Evolutionary conservation across 306 rosid species (phyloP).

Genomic region (Calophaca sinica): DNA sequence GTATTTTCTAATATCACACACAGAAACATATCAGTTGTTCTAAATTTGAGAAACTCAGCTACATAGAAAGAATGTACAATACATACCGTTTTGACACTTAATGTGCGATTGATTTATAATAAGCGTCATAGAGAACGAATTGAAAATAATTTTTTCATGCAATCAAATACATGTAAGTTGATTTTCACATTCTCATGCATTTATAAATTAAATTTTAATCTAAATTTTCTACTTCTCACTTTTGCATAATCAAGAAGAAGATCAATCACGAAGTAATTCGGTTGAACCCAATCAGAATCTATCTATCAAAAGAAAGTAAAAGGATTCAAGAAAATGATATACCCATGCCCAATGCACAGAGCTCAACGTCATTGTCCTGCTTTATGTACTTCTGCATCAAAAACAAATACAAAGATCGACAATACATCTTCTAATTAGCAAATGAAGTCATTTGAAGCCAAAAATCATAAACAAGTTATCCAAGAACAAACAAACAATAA

Average conservation of each 20-base stretch:
- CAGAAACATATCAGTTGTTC: no score
- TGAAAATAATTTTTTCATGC: not conserved
- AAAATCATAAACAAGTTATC: not conserved
- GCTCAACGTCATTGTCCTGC: constrained; percentile 64
- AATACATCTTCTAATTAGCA: not conserved
- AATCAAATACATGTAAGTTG: not conserved
- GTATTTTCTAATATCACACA: no score
- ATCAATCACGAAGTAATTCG: no score
- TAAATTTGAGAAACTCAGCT: no score
- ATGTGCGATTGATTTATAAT: no score
- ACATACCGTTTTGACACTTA: not conserved
- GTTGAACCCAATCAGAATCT: not conserved
- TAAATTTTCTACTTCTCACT: constrained; percentile 2
- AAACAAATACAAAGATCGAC: constrained; percentile 26
- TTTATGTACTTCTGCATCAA: constrained; percentile 66
- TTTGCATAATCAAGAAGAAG: constrained; percentile 24
- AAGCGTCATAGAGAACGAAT: no score
- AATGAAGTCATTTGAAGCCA: not conserved
- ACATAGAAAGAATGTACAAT: no score
- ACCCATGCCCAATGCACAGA: constrained; percentile 78
- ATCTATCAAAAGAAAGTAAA: not conserved
- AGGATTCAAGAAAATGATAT: constrained; percentile 36
- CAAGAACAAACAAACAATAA: not conserved
- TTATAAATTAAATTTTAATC: not conserved
- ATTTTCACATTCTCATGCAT: not conserved